Conservation (phyloP, 768 basidiomycete species). For the Tephrocybe rancida region DNA sequence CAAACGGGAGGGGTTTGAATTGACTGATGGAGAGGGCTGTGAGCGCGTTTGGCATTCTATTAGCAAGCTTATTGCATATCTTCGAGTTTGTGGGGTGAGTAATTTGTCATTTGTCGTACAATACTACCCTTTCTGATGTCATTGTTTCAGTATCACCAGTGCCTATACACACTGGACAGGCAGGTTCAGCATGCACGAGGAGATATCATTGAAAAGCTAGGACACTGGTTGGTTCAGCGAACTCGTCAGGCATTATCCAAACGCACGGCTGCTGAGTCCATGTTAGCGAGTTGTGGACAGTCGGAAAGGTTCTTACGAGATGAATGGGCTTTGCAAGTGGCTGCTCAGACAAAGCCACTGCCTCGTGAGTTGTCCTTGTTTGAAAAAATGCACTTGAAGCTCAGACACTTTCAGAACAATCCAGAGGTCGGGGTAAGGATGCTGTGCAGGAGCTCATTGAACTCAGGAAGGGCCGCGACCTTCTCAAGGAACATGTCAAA, state of each 20-base stretch:
- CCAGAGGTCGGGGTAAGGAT: constrained; percentile 4
- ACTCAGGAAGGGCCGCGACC: constrained; percentile 1
- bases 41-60: too few species aligned
- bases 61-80: too few species aligned
- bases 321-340: constrained; percentile 21
- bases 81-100: too few species aligned
- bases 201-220: background rate
- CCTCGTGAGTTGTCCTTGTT: constrained; percentile 7
- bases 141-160: constrained; percentile 5
- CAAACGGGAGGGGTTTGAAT: constrained; percentile 26
- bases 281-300: background rate
- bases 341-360: too few species aligned
- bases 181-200: background rate
- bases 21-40: too few species aligned
- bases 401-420: constrained; percentile 2
- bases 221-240: background rate
- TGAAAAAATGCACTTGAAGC: background rate
- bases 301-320: background rate
- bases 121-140: too few species aligned
- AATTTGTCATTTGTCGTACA: too few species aligned
- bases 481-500: background rate
- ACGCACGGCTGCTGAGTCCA: background rate
- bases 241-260: background rate
- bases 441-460: constrained; percentile 4
- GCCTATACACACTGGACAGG: background rate